phyloP scores from a whole-genome alignment of 1,284 basidiomycete genomes.

The Pisolithus thermaeus region DNA sequence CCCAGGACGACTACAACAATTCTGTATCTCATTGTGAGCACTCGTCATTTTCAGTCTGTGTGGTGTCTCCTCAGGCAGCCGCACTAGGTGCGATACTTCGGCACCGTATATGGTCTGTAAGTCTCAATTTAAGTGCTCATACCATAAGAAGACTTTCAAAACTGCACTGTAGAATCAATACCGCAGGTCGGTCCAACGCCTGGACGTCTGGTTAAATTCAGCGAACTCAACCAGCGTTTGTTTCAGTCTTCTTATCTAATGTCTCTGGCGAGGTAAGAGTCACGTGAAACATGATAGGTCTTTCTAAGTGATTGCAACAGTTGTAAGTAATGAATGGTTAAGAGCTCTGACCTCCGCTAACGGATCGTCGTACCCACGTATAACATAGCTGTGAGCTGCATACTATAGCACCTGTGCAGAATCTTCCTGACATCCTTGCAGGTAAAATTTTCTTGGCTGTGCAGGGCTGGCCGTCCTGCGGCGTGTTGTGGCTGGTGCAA shows the following conservation, averaged over 20 bases:
- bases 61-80: not conserved
- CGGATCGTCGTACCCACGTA: too few relatives aligned
- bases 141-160: not conserved
- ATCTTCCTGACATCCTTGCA: not conserved
- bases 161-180: not conserved
- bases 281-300: not conserved
- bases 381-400: not conserved
- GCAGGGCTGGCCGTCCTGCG: constrained; percentile 1
- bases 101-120: not conserved
- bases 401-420: not conserved
- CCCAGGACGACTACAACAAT: not conserved
- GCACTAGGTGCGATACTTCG: not conserved
- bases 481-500: constrained; percentile 1
- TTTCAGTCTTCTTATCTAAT: not conserved
- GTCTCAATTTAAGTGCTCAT: not conserved
- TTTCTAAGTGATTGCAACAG: not conserved
- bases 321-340: not conserved
- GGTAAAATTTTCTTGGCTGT: not conserved
- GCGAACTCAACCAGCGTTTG: not conserved
- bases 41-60: not conserved
- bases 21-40: not conserved
- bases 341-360: not conserved
- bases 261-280: not conserved
- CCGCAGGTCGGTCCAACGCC: not conserved
- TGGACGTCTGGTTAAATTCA: not conserved